Evolutionary conservation across 1,139 yeast genomes (phyloP).

Genomic region (Kazachstania sp.): DNA sequence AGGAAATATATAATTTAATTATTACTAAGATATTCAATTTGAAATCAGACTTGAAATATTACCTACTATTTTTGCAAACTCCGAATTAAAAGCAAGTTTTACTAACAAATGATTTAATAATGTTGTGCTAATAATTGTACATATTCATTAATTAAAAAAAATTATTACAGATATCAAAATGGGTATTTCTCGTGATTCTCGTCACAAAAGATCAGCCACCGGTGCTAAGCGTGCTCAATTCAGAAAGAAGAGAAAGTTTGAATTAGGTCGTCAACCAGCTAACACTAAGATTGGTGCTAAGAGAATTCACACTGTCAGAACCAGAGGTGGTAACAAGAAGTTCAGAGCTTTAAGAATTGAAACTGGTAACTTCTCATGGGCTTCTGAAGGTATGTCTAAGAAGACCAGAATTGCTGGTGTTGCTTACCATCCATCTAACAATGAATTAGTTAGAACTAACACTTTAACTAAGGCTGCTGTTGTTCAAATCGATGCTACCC

Average conservation of each 20-base stretch:
- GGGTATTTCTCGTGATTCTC: slow-evolving; percentile 99
- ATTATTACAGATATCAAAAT: slow-evolving; percentile 37
- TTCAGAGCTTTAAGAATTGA: slow-evolving; percentile 99
- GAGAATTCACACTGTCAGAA: slow-evolving; percentile 98
- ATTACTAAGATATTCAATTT: too few species aligned
- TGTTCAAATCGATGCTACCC: slow-evolving; percentile 99
- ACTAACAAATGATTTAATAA: slow-evolving; percentile 13
- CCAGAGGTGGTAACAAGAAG: slow-evolving; percentile 99
- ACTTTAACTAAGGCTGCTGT: slow-evolving; percentile 98
- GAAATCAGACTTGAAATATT: too few species aligned
- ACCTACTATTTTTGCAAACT: too few species aligned
- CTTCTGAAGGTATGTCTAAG: slow-evolving; percentile 95
- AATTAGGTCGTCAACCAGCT: slow-evolving; percentile 99
- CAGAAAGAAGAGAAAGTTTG: slow-evolving; percentile 99
- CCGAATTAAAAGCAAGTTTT: slow-evolving; percentile 1
- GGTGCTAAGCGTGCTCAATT: slow-evolving; percentile 99
- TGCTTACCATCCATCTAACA: slow-evolving; percentile 98
- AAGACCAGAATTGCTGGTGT: slow-evolving; percentile 98
- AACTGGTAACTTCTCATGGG: slow-evolving; percentile 99
- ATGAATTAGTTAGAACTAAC: slow-evolving; percentile 99
- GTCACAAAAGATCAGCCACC: slow-evolving; percentile 99
- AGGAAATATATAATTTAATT: too few species aligned
- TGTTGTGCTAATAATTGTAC: neutral
- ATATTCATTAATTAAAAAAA: neutral
- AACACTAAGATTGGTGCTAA: slow-evolving; percentile 98